Base-by-base conservation (phyloP, 441 rosid species). In the Pelargonium exstipulatum region DNA sequence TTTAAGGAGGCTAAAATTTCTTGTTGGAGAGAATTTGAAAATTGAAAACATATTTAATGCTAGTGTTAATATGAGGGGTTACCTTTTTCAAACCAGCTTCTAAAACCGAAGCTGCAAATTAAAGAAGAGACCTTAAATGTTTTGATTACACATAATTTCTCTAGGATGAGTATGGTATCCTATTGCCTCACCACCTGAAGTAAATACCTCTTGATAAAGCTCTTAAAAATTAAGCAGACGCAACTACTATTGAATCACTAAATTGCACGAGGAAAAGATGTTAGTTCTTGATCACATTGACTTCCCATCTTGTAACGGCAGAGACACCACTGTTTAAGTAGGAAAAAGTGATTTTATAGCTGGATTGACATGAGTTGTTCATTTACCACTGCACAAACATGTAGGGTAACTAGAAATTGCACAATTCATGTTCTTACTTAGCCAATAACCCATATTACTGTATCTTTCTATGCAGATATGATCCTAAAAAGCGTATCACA, bases 401-500 rank as follows among this genome's bases (percentile, higher is more conserved):
- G 26, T 24, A 24, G 26, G 26, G 2, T 24, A 24, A 24, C 26
- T 1, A 24, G 26, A 24, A 24, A 1, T 24, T 24, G 26, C 1
- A 24, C 26, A 24, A 24, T 24, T 24, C 26, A 24, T 24, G 26
- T 24, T 24, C 26, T 24, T 24, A 1, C 26, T 24, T 24, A 24
- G 26, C 2, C 0, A 24, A 24, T 0, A 24, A 24, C 26, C 61
- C 61, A 55, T 55, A 9, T 17, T 18, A 9, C 3, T 12, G n/a
- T 6, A 18, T 55, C 61, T 18, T 55, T 18, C 61, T 17, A 7
- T 55, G 26, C 26, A 76, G 75, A 67, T 94, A 91, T 62, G 99
- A 94, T 80, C 99, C 99, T 45, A 83, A 73, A 58, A 94, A 94
- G 74, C 89, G 97, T 37, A 85, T 94, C 82, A 91, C 97, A 9